A percentile compares a stretch with the other conserved stretches of the same genome.
Conservation (phyloP, 495 filamentous ascomycete species). For the Lindgomyces ingoldianus region DNA sequence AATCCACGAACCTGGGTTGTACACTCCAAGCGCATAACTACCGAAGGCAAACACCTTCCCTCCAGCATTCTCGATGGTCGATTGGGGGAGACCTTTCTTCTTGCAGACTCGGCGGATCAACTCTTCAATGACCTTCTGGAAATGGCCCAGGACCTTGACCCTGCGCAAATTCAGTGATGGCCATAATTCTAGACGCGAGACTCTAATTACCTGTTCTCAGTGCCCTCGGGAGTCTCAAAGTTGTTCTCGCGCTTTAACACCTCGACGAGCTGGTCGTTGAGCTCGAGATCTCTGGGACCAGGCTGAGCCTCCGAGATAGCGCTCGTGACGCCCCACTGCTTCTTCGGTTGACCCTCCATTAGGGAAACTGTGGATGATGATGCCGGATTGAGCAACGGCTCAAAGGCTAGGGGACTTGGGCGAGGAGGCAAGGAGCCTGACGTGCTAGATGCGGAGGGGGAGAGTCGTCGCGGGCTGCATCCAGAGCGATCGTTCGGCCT, state of each 20-base stretch:
- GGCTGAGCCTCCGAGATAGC: conserved; percentile 78
- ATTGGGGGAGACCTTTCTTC: conserved; percentile 73
- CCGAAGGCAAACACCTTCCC: conserved; percentile 94
- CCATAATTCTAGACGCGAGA: background rate
- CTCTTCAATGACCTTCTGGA: conserved; percentile 77
- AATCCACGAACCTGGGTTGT: conserved; percentile 68
- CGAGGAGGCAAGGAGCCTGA: background rate
- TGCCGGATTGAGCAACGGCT: background rate
- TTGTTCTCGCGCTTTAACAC: conserved; percentile 87
- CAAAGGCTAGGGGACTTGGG: background rate
- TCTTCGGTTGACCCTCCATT: conserved; percentile 29
- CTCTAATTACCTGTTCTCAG: conserved; percentile 66
- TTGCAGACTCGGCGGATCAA: conserved; percentile 79
- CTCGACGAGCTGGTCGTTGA: conserved; percentile 74
- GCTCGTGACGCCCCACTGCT: conserved; percentile 73
- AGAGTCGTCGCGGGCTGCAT: background rate
- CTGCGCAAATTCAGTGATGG: conserved; percentile 18
- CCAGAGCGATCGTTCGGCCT: background rate
- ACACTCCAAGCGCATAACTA: conserved; percentile 90
- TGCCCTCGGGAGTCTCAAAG: conserved; percentile 80
- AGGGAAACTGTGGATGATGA: background rate
- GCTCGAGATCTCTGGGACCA: conserved; percentile 68
- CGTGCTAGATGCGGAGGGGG: background rate
- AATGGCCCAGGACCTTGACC: conserved; percentile 58
- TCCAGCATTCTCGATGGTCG: conserved; percentile 74